A percentile compares a stretch with the other conserved stretches of the same genome.
These are phyloP conservation scores for Cryptosporidium ryanae DNA, from an alignment of 169 alveolate species.

Conservation along the genomic window DNA sequence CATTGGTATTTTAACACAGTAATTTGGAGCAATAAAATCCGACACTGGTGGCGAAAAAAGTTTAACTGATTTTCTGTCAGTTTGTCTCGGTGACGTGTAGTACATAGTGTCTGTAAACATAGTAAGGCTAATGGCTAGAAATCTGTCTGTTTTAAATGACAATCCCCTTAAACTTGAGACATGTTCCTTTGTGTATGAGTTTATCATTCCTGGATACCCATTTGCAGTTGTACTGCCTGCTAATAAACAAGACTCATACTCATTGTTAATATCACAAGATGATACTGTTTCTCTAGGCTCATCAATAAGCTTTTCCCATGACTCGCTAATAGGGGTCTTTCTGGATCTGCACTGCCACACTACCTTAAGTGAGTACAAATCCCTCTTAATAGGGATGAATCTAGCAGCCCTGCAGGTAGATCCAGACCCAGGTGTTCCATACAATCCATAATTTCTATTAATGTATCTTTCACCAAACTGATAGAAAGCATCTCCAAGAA, in stretches of 20 bases:
- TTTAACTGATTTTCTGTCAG: constrained; percentile 35
- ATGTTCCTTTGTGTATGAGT: constrained; percentile 19
- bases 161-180: constrained; percentile 30
- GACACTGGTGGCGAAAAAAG: constrained; percentile 57
- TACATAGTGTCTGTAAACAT: constrained; percentile 60
- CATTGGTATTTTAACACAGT: constrained; percentile 48
- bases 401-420: constrained; percentile 73
- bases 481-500: constrained; percentile 50
- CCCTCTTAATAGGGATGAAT: constrained; percentile 50
- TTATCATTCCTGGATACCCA: constrained; percentile 49
- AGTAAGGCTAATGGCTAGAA: constrained; percentile 21
- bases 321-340: background rate
- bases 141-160: constrained; percentile 25
- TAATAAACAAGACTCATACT: constrained; percentile 32
- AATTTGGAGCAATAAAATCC: constrained; percentile 50
- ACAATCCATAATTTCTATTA: constrained; percentile 53
- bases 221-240: background rate
- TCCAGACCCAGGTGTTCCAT: constrained; percentile 55
- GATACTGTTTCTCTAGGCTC: constrained; percentile 35
- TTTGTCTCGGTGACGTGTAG: constrained; percentile 26
- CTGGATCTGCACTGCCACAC: constrained; percentile 60
- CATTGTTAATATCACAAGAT: constrained; percentile 24
- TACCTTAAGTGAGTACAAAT: constrained; percentile 44
- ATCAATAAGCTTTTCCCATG: constrained; percentile 29
- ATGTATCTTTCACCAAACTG: constrained; percentile 47